Evolutionary conservation across 2,329 filamentous ascomycete species (phyloP).

Genomic region (Cytospora mali): DNA sequence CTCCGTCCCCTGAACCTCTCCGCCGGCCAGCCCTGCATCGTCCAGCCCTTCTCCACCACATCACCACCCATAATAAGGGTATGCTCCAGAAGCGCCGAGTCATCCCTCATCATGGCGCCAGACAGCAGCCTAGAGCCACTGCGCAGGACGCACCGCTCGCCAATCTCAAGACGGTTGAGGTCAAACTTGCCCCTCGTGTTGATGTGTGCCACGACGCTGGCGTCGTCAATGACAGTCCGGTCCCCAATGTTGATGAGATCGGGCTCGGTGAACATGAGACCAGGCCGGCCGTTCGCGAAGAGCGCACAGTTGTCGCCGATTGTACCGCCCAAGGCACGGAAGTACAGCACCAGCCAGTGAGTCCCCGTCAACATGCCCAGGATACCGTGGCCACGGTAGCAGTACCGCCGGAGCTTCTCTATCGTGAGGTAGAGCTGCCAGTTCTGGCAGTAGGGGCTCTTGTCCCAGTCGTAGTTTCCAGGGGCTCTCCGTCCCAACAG

Average conservation of each 20-base stretch:
- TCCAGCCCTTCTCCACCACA: conserved; percentile 51
- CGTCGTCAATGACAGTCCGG: conserved; percentile 57
- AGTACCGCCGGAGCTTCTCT: conserved; percentile 52
- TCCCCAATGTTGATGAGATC: conserved; percentile 57
- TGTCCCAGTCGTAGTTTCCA: conserved; percentile 61
- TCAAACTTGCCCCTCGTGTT: conserved; percentile 60
- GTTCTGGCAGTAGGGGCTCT: conserved; percentile 57
- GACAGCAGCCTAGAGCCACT: conserved; percentile 55
- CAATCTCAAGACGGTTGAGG: conserved; percentile 53
- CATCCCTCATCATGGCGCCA: conserved; percentile 55
- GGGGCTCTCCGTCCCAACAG: conserved; percentile 53
- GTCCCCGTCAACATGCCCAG: conserved; percentile 57
- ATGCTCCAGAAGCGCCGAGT: conserved; percentile 58
- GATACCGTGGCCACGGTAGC: conserved; percentile 53
- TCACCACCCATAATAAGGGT: conserved; percentile 61
- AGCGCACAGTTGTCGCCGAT: conserved; percentile 59
- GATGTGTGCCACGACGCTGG: conserved; percentile 58
- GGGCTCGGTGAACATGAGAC: conserved; percentile 59
- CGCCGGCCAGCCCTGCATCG: conserved; percentile 60
- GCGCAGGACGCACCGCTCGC: conserved; percentile 54
- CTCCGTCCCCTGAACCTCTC: conserved; percentile 41
- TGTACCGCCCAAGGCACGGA: conserved; percentile 53
- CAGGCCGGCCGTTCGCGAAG: conserved; percentile 55
- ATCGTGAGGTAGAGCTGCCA: conserved; percentile 59
- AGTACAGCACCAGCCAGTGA: conserved; percentile 55